These are phyloP conservation scores for Podospora australis DNA, from an alignment of 495 filamentous ascomycete species.

Conservation along the genomic window DNA sequence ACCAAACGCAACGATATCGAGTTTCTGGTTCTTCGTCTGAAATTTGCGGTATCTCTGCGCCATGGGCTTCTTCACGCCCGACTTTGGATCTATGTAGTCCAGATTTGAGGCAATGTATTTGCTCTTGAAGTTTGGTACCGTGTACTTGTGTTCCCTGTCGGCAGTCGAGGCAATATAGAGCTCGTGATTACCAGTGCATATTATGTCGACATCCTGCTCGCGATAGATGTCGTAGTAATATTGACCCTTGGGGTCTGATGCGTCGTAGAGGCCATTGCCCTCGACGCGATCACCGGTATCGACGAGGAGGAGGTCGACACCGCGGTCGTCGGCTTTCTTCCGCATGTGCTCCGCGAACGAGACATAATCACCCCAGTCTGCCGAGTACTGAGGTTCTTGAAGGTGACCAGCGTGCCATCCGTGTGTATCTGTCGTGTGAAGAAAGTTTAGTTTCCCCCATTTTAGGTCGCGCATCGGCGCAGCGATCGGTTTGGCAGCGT, in stretches of 20 bases:
- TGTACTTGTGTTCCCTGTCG: conserved; percentile 64
- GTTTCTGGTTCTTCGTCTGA: conserved; percentile 76
- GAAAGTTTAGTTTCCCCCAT: conserved; percentile 91
- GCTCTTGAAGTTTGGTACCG: conserved; percentile 69
- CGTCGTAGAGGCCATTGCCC: conserved; percentile 95
- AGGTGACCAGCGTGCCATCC: conserved; percentile 94
- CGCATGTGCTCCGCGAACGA: conserved; percentile 84
- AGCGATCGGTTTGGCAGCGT: conserved; percentile 67
- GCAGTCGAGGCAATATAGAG: conserved; percentile 77
- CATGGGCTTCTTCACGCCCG: conserved; percentile 63
- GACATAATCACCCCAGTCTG: conserved; percentile 96
- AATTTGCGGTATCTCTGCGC: conserved; percentile 82
- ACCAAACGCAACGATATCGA: conserved; percentile 80
- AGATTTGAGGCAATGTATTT: conserved; percentile 86
- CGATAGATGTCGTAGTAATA: conserved; percentile 82
- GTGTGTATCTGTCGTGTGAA: conserved; percentile 92
- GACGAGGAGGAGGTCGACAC: conserved; percentile 77
- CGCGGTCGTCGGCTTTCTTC: conserved; percentile 65
- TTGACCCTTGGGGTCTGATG: conserved; percentile 75
- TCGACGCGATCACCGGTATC: conserved; percentile 94
- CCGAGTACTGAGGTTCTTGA: conserved; percentile 88
- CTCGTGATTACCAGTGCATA: conserved; percentile 93
- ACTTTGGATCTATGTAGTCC: conserved; percentile 71
- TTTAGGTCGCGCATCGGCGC: conserved; percentile 75
- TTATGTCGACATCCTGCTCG: conserved; percentile 73